Percentiles rank a stretch among this genome's conserved stretches.
These are phyloP conservation scores for Trametes cubensis DNA, from an alignment of 768 basidiomycete genomes.

Conservation along the genomic window DNA sequence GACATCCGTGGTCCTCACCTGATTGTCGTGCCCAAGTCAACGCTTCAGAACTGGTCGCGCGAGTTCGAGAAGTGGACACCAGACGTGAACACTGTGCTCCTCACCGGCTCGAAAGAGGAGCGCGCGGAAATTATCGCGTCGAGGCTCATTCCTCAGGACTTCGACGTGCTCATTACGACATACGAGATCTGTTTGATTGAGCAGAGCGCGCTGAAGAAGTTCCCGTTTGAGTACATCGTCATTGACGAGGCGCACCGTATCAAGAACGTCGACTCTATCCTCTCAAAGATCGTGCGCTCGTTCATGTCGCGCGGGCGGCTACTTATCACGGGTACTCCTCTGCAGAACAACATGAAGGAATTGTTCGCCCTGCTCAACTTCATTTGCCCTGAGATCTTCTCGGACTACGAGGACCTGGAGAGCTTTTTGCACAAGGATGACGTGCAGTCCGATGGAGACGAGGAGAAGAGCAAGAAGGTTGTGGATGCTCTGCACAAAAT, in stretches of 20 bases:
- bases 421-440: slow-evolving; percentile 92
- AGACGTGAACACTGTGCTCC: slow-evolving; percentile 76
- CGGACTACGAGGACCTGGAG: slow-evolving; percentile 88
- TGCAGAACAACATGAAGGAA: slow-evolving; percentile 97
- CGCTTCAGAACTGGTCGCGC: slow-evolving; percentile 94
- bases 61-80: slow-evolving; percentile 93
- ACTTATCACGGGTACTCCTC: slow-evolving; percentile 94
- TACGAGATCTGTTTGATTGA: slow-evolving; percentile 98
- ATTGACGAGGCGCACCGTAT: slow-evolving; percentile 99
- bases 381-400: slow-evolving; percentile 96
- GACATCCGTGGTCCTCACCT: slow-evolving; percentile 83
- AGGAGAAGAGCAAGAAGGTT: slow-evolving; percentile 87
- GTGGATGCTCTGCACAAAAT: slow-evolving; percentile 98
- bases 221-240: slow-evolving; percentile 95
- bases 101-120: slow-evolving; percentile 91
- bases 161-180: slow-evolving; percentile 93
- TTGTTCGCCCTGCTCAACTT: slow-evolving; percentile 92
- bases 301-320: slow-evolving; percentile 89
- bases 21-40: slow-evolving; percentile 98
- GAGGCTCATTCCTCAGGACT: slow-evolving; percentile 81
- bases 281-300: slow-evolving; percentile 90
- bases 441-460: slow-evolving; percentile 63
- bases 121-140: slow-evolving; percentile 78
- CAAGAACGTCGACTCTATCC: slow-evolving; percentile 97
- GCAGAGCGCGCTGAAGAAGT: slow-evolving; percentile 88